Conservation (phyloP, 495 filamentous ascomycete genomes). For the Amorphotheca resinae region DNA sequence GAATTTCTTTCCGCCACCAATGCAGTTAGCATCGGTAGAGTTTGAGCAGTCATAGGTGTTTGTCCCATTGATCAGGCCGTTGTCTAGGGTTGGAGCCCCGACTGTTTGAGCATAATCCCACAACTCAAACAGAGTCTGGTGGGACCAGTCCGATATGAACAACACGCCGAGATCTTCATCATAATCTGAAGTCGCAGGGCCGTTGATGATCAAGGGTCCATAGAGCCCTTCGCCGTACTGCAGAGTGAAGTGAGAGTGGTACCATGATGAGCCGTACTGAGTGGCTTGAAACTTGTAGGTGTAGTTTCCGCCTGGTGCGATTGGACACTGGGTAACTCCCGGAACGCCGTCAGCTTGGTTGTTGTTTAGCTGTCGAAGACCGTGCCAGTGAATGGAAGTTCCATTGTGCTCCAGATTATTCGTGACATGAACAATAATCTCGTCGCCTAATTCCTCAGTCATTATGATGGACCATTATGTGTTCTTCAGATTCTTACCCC, state of each 20-base stretch:
- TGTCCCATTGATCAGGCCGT: conserved; percentile 20
- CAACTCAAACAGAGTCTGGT: conserved; percentile 29
- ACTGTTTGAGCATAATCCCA: conserved; percentile 21
- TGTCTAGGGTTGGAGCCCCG: conserved; percentile 18
- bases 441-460: conserved; percentile 19
- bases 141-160: conserved; percentile 37
- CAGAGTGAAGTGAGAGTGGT: conserved; percentile 46
- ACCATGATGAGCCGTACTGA: conserved; percentile 50
- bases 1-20: conserved; percentile 33
- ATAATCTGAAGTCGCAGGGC: conserved; percentile 25
- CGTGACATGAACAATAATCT: conserved; percentile 38
- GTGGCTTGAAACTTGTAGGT: conserved; percentile 40
- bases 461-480: background rate
- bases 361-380: conserved; percentile 23
- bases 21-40: conserved; percentile 25
- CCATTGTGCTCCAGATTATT: conserved; percentile 30
- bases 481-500: conserved; percentile 22
- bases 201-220: conserved; percentile 34
- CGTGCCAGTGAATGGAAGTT: conserved; percentile 39
- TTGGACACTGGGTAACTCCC: conserved; percentile 36
- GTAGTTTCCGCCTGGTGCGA: conserved; percentile 29
- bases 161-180: conserved; percentile 37
- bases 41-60: conserved; percentile 34
- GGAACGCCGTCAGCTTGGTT: conserved; percentile 29
- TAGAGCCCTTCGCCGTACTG: conserved; percentile 40